Evolutionary conservation across 1,139 yeast species (phyloP).

Genomic region (Martiniozyma asiatica): DNA sequence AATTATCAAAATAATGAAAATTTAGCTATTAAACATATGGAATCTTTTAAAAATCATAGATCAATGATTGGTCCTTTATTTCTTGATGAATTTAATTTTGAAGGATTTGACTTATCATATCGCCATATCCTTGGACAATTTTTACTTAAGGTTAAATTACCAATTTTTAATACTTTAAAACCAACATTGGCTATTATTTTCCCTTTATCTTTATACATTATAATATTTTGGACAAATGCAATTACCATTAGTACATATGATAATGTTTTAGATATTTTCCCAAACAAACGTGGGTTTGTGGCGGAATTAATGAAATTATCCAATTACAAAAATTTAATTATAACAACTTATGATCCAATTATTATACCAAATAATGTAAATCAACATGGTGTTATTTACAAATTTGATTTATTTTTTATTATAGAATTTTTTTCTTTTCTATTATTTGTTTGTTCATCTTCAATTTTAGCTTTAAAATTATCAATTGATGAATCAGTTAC

Average conservation of each 20-base stretch:
- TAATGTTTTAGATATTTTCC: constrained; percentile 17
- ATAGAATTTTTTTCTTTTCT: constrained; percentile 33
- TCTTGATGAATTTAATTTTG: too few relatives aligned
- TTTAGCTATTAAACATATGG: background rate
- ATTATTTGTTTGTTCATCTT: constrained; percentile 28
- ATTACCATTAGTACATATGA: constrained; percentile 28
- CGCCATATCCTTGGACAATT: constrained; percentile 26
- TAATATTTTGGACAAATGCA: constrained; percentile 30
- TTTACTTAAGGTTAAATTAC: constrained; percentile 27
- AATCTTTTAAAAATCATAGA: background rate
- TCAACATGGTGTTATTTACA: constrained; percentile 18
- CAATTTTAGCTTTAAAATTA: constrained; percentile 26
- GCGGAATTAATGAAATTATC: constrained; percentile 11
- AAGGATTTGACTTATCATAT: constrained; percentile 12
- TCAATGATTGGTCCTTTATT: too few relatives aligned
- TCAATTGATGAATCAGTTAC: too few relatives aligned
- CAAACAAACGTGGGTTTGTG: constrained; percentile 20
- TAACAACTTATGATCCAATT: constrained; percentile 1
- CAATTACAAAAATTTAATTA: background rate
- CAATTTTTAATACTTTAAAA: constrained; percentile 20
- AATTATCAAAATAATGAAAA: background rate
- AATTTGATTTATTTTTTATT: constrained; percentile 29
- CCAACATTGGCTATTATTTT: constrained; percentile 19
- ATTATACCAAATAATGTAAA: background rate
- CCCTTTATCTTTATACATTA: constrained; percentile 13